Conservation (phyloP, 2,329 filamentous ascomycete genomes). For the Pseudogymnoascus sp. region DNA sequence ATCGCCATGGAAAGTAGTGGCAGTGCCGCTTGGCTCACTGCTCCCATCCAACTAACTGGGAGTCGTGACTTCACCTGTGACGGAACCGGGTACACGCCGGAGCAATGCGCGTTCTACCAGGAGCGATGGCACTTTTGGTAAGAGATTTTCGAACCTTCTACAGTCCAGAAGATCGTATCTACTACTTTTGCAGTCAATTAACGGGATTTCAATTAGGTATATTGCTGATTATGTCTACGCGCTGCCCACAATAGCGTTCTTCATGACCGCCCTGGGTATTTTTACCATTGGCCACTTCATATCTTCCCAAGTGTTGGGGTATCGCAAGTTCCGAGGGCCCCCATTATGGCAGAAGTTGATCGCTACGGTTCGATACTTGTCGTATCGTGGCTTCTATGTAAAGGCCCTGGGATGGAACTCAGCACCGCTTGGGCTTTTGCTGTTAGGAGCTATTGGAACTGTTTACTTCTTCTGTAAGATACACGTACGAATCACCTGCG, state of each 20-base stretch:
- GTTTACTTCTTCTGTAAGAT: slow-evolving; percentile 40
- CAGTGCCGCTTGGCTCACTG: slow-evolving; percentile 32
- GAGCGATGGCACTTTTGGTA: slow-evolving; percentile 45
- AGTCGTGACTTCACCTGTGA: slow-evolving; percentile 24
- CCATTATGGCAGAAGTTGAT: slow-evolving; percentile 28
- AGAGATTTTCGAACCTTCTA: slow-evolving; percentile 14
- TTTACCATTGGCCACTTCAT: slow-evolving; percentile 36
- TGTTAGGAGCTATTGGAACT: slow-evolving; percentile 34
- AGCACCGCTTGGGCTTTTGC: slow-evolving; percentile 38
- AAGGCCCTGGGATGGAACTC: slow-evolving; percentile 34
- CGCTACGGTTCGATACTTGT: slow-evolving; percentile 34
- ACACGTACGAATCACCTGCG: background rate
- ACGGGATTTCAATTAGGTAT: slow-evolving; percentile 34
- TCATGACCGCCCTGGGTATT: slow-evolving; percentile 41
- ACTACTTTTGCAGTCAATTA: background rate
- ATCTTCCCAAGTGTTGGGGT: slow-evolving; percentile 6
- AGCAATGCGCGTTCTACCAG: slow-evolving; percentile 39
- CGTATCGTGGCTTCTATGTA: slow-evolving; percentile 35
- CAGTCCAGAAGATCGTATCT: background rate
- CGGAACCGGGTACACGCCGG: slow-evolving; percentile 29
- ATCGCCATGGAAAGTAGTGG: slow-evolving; percentile 13
- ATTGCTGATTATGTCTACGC: slow-evolving; percentile 47
- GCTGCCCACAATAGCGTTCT: slow-evolving; percentile 45
- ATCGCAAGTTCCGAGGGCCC: slow-evolving; percentile 13
- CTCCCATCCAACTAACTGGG: slow-evolving; percentile 36